Conservation (phyloP, 805 yeast genomes). For the Priceomyces medius region DNA sequence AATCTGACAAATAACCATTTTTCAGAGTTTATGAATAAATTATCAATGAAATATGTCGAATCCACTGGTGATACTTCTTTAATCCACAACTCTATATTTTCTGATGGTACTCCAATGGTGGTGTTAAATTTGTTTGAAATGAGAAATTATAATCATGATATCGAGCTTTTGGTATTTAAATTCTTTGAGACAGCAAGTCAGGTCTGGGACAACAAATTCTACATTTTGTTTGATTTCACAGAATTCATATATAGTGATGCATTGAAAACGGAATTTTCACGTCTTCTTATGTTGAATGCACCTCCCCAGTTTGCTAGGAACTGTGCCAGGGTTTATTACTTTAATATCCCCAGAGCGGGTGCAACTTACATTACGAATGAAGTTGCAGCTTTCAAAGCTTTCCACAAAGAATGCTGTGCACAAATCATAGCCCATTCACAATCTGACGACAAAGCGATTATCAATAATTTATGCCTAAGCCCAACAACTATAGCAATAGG, state of each 20-base stretch:
- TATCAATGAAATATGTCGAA: conserved; percentile 54
- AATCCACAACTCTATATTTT: conserved; percentile 62
- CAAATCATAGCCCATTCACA: conserved; percentile 32
- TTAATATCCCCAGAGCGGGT: conserved; percentile 42
- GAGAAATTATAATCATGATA: conserved; percentile 33
- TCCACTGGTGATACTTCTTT: conserved; percentile 43
- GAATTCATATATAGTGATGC: conserved; percentile 42
- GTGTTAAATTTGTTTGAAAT: conserved; percentile 46
- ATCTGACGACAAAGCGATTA: conserved; percentile 31
- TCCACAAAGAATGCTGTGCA: conserved; percentile 15
- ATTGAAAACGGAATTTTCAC: conserved; percentile 26
- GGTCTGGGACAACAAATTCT: conserved; percentile 68
- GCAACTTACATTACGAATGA: conserved; percentile 20
- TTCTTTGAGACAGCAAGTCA: conserved; percentile 64
- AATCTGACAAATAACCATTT: conserved; percentile 51
- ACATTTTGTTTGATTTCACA: conserved; percentile 68
- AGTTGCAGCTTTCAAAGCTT: conserved; percentile 19
- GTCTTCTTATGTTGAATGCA: conserved; percentile 41
- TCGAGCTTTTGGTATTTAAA: conserved; percentile 56
- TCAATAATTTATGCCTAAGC: conserved; percentile 35
- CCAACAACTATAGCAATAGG: conserved; percentile 33
- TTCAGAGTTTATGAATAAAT: conserved; percentile 72
- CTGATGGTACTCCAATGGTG: conserved; percentile 71
- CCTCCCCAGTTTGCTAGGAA: conserved; percentile 53
- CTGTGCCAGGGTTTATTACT: conserved; percentile 54